A percentile compares a stretch with the other conserved stretches of the same genome.
phyloP scores from a whole-genome alignment of 1,284 basidiomycete genomes.

The Chalciporus piperatoides region DNA sequence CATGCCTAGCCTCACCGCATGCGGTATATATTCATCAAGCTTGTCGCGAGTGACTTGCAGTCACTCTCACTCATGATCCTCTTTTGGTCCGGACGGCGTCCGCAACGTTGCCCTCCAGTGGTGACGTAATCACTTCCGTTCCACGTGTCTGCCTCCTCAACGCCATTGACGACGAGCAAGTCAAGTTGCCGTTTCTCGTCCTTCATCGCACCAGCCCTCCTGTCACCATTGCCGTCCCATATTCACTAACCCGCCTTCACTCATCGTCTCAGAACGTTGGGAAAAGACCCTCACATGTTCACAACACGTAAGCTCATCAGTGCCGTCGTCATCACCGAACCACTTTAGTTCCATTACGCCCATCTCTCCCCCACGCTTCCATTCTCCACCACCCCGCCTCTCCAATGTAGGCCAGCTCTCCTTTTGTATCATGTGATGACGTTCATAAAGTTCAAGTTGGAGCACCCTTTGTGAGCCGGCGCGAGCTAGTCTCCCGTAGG shows the following conservation, averaged over 20 bases:
- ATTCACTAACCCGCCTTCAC: conserved; percentile 3
- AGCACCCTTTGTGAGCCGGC: too few relatives aligned
- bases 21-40: conserved; percentile 16
- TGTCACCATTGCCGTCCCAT: neutral
- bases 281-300: neutral
- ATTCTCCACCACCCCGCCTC: neutral
- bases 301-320: neutral
- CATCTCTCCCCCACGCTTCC: neutral
- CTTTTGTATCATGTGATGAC: neutral
- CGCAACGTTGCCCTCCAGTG: neutral
- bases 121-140: conserved; percentile 20
- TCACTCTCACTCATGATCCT: neutral
- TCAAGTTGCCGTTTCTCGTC: neutral
- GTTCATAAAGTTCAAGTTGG: neutral
- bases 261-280: neutral
- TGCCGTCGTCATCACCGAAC: neutral
- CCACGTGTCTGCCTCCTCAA: conserved; percentile 16
- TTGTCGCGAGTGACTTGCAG: neutral
- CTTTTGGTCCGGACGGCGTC: conserved; percentile 26
- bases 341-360: neutral
- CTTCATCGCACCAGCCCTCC: neutral
- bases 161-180: conserved; percentile 27
- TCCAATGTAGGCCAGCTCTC: neutral
- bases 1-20: conserved; percentile 13
- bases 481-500: too few relatives aligned